Evolutionary conservation across 129 eudicot species (phyloP), one percentile per base, ranked within the genome.

Genomic region (Flaveria linearis): DNA sequence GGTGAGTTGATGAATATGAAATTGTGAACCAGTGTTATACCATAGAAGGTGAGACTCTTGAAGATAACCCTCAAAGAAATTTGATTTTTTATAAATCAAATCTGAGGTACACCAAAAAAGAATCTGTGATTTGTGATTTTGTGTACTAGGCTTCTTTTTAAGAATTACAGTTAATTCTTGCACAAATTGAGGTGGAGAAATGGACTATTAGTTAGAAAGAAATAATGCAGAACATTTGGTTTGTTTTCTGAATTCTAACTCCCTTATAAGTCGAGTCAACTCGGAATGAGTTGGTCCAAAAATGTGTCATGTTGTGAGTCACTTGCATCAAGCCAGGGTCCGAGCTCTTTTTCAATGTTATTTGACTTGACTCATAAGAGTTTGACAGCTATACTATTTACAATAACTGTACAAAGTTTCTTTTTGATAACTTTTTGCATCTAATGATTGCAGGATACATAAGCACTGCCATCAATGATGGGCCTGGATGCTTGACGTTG

Each of bases 401-500:
- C 67, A 69, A 46, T 42, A 77, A 28, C 45, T 6, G 18, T 71
- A 47, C 30, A 20, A 8, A 33, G 45, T 78, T 78, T 6, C 15
- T 3, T 33, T 64, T 72, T 16, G 5, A 17, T 76, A 26, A 76
- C 3, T 3, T 30, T 60, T 41, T 78, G 26, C 53, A 68, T 65
- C 17, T 68, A 53, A 43, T 68, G 56, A 28, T 52, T 78, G 51
- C 89, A 92, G 98, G 98, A 68, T 92, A 93, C 78, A 78, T 88
- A 41, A 84, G 88, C 79, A 83, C 97, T 28, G 65, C 98, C 71
- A 82, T 93, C 23, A 93, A 87, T 82, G 98, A 87, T 84, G 98
- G 98, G 53, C 98, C 98, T 41, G 98, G 98, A 76, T 93, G 98
- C 84, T 86, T 93, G 82, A 89, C 74, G 88, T 84, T 93, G 83